Evolutionary conservation across 371 early-diverging fungal genomes (phyloP).

Genomic region (Thermomucor indicae-seudaticae): DNA sequence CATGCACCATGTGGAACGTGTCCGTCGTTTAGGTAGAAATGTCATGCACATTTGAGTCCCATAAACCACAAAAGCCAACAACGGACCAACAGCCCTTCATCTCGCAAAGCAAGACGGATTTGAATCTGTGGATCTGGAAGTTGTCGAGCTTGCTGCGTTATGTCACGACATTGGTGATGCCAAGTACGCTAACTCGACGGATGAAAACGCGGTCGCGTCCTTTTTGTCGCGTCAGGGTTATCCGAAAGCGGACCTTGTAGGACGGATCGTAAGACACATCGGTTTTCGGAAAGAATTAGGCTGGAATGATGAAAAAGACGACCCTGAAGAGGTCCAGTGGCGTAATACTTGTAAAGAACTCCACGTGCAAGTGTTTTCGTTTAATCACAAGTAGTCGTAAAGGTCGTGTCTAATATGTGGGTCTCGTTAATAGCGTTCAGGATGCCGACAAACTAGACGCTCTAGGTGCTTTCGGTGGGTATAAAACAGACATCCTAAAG

Average conservation of each 20-base stretch:
- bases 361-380: constrained; percentile 42
- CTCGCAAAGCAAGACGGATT: constrained; percentile 29
- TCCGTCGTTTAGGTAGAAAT: constrained; percentile 54
- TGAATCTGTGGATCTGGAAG: constrained; percentile 44
- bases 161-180: constrained; percentile 77
- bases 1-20: constrained; percentile 74
- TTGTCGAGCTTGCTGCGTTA: constrained; percentile 70
- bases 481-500: not conserved
- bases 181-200: constrained; percentile 52
- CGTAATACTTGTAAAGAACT: constrained; percentile 57
- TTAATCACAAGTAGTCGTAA: not conserved
- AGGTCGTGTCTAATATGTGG: not conserved
- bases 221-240: constrained; percentile 43
- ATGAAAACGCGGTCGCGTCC: constrained; percentile 30
- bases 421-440: constrained; percentile 52
- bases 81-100: constrained; percentile 31
- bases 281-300: constrained; percentile 71
- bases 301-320: constrained; percentile 39
- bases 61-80: no score
- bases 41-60: no score
- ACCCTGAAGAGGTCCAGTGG: constrained; percentile 38
- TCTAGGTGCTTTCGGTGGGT: constrained; percentile 73
- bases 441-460: constrained; percentile 84
- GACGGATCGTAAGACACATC: constrained; percentile 61
- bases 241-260: constrained; percentile 44